A percentile compares a stretch with the other conserved stretches of the same genome.
These are phyloP conservation scores for Xylona heveae DNA, from an alignment of 495 filamentous ascomycete genomes.

Conservation along the genomic window DNA sequence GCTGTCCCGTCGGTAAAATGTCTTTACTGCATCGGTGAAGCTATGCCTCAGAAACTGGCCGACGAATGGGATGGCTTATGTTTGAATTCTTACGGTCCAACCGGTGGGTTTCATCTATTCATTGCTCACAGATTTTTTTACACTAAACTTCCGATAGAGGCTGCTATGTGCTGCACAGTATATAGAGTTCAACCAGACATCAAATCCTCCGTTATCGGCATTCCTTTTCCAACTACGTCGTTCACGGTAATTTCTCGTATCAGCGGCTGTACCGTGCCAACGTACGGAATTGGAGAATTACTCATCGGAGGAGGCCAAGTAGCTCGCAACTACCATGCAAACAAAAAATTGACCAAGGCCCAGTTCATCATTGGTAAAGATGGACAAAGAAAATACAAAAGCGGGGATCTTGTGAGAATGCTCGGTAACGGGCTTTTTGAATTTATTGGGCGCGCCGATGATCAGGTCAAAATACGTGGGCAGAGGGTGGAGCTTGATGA, in stretches of 20 bases:
- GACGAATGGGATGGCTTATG: slow-evolving; percentile 8
- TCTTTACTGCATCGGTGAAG: slow-evolving; percentile 19
- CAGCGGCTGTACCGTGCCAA: slow-evolving; percentile 5
- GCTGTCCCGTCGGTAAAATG: slow-evolving; percentile 15
- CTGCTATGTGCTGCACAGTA: slow-evolving; percentile 11
- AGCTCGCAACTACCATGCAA: slow-evolving; percentile 7
- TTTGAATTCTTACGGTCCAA: slow-evolving; percentile 13
- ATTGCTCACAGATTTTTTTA: no score
- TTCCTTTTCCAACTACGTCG: slow-evolving; percentile 9
- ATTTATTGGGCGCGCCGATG: slow-evolving; percentile 10
- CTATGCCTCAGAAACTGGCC: slow-evolving; percentile 7
- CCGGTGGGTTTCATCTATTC: neutral
- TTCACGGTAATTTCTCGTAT: slow-evolving; percentile 8
- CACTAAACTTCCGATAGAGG: slow-evolving; percentile 4
- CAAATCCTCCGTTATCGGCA: slow-evolving; percentile 9
- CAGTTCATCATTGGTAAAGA: slow-evolving; percentile 6
- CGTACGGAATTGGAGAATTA: slow-evolving; percentile 12
- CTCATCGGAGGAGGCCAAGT: slow-evolving; percentile 12
- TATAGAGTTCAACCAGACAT: slow-evolving; percentile 4
- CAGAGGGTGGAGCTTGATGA: slow-evolving; percentile 11
- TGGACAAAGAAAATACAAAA: slow-evolving; percentile 11
- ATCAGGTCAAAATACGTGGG: slow-evolving; percentile 12
- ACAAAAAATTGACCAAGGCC: slow-evolving; percentile 5
- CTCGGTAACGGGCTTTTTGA: slow-evolving; percentile 5
- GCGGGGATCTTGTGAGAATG: slow-evolving; percentile 12